Conservation (phyloP, 78 protist species). For the Creolimax fragrantissima region DNA sequence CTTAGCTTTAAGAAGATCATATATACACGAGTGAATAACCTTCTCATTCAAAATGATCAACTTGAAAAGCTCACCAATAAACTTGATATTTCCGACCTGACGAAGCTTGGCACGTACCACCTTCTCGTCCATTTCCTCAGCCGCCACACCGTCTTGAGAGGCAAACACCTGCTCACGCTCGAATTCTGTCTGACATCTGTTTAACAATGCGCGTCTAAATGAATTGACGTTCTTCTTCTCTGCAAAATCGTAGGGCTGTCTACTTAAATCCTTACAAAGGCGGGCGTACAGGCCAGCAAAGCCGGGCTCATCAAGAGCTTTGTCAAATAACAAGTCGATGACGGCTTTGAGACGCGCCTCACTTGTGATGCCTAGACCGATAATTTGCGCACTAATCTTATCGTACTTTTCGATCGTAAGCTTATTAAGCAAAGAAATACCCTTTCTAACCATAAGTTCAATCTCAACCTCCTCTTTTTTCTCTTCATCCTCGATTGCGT, state of each 20-base stretch:
- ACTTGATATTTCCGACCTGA: constrained; percentile 30
- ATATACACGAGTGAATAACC: constrained; percentile 35
- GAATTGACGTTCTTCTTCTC: neutral
- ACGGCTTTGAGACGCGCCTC: neutral
- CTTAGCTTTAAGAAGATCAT: constrained; percentile 5
- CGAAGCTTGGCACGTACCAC: neutral
- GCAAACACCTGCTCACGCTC: neutral
- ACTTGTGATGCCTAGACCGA: neutral
- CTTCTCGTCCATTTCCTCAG: neutral
- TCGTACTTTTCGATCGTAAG: constrained; percentile 36
- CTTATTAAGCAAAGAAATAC: constrained; percentile 28
- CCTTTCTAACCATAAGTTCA: neutral
- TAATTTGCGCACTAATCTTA: neutral
- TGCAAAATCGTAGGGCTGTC: neutral
- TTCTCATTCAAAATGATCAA: constrained; percentile 17
- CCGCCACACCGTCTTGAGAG: neutral
- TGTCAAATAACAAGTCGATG: constrained; percentile 27
- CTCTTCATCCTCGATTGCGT: neutral
- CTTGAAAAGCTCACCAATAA: constrained; percentile 50
- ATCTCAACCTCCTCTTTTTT: neutral
- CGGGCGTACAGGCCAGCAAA: constrained; percentile 18
- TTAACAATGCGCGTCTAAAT: constrained; percentile 33
- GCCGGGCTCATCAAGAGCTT: constrained; percentile 38
- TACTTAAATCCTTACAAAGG: neutral
- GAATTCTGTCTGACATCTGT: constrained; percentile 29